Evolutionary conservation across 495 filamentous ascomycete genomes (phyloP), one percentile per base, ranked within the genome.

Genomic region (Aspergillus campestris): DNA sequence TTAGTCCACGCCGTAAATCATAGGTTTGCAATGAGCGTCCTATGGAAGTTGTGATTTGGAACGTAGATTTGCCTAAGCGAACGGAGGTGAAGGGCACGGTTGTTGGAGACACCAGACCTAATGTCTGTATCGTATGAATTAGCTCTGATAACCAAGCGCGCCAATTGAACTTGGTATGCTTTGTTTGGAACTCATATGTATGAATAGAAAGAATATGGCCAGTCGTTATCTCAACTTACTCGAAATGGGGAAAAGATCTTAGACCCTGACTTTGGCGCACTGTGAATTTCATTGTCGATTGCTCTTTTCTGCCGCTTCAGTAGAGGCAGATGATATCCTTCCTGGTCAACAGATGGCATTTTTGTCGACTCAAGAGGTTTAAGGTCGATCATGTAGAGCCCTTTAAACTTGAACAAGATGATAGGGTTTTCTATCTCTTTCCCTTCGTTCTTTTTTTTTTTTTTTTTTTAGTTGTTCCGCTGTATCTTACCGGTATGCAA

Each of bases 31-130:
- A 77, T 35, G 81, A 84, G 50, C 81, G 79, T 50, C 89, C 90
- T 40, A 91, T 86, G 0, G 87, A 95, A 33, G 94, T 97, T 10
- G 92, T 96, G 62, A 99, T 86, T 57, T 99, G 92, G 61, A 92
- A 96, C 12, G 89, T 94, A 6, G 88, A 86, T 62, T 94, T 94
- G 44, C 92, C 92, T 11, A 95, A 70, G 3, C 92, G 87, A 15
- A 91, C 77, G 14, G 82, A 81, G 7, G 90, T 86, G 56, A 97
- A 96, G 6, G 92, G 91, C 3, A 94, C 86, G 31, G 75, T 51
- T 9, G 90, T 95, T 3, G 92, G 86, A 10, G 94, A 95, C 10
- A 97, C 87, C 7, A 97, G 74, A 36, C 92, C 92, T 53, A 99
- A 68, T 31, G 94, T 94, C 87, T 95, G 18, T 24, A 4, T 2